These are phyloP conservation scores for Marchantia paleacea DNA, from an alignment of 225 moss, liverwort and hornwort genomes.

Conservation along the genomic window DNA sequence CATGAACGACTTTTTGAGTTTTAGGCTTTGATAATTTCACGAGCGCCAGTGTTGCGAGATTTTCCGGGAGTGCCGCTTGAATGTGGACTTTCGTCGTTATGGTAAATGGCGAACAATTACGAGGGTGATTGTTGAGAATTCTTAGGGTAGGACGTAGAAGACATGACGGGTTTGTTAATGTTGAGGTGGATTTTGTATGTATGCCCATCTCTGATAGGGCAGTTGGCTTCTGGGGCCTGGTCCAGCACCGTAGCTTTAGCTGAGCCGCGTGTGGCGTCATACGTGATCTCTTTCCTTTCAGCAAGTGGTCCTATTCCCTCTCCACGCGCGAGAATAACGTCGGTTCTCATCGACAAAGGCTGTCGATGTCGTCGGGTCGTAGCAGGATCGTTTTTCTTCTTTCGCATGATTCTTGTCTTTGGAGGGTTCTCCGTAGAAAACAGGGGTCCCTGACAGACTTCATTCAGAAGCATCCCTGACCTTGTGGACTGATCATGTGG, in stretches of 20 bases:
- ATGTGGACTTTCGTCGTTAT: background rate
- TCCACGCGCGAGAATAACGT: slow-evolving; percentile 1
- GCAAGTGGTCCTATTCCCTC: background rate
- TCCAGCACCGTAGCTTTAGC: background rate
- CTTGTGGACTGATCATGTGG: background rate
- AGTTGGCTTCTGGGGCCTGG: background rate
- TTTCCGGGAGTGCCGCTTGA: background rate
- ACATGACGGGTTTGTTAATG: background rate
- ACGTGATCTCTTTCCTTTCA: background rate
- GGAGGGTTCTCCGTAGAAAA: background rate
- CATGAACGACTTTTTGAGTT: no score
- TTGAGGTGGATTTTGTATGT: background rate
- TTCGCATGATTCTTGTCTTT: background rate
- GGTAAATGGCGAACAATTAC: background rate
- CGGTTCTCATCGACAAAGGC: background rate
- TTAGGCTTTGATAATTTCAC: no score
- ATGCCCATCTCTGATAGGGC: background rate
- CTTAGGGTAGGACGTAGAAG: background rate
- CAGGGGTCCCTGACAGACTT: background rate
- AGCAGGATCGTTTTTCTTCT: background rate
- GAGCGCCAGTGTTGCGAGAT: background rate
- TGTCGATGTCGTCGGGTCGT: background rate
- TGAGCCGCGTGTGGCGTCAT: background rate
- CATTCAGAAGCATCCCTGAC: background rate
- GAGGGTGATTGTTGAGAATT: background rate